Evolutionary conservation across 768 basidiomycete species (phyloP).

Genomic region (Mycena galopus): DNA sequence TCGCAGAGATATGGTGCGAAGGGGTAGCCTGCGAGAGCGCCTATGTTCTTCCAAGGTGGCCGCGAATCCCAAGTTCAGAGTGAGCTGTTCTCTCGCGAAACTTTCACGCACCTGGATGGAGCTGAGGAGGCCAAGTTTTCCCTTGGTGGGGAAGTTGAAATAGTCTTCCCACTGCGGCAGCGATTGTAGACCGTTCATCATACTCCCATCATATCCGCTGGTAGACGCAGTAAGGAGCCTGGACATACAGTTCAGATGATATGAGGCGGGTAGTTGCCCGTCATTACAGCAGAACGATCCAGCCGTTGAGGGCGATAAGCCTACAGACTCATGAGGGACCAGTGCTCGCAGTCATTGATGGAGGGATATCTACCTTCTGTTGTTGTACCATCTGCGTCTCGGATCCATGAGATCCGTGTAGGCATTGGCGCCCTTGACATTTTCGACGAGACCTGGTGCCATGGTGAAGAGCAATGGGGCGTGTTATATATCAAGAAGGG

Average conservation of each 20-base stretch:
- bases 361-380: slow-evolving; percentile 49
- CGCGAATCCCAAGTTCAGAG: neutral
- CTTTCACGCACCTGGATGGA: slow-evolving; percentile 69
- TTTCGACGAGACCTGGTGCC: neutral
- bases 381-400: slow-evolving; percentile 61
- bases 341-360: neutral
- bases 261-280: slow-evolving; percentile 16
- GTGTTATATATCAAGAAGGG: neutral
- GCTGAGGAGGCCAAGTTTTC: slow-evolving; percentile 75
- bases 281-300: slow-evolving; percentile 77
- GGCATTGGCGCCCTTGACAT: slow-evolving; percentile 28
- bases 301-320: slow-evolving; percentile 72
- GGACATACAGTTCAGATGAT: neutral
- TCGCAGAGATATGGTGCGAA: slow-evolving; percentile 81
- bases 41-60: slow-evolving; percentile 69
- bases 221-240: slow-evolving; percentile 80
- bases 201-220: slow-evolving; percentile 81
- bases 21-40: slow-evolving; percentile 74
- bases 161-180: slow-evolving; percentile 72
- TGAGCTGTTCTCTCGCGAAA: neutral
- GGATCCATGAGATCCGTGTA: slow-evolving; percentile 57
- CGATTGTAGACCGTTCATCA: slow-evolving; percentile 86
- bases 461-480: slow-evolving; percentile 2
- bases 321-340: slow-evolving; percentile 45
- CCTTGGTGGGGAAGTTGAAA: slow-evolving; percentile 68